A percentile compares a stretch with the other conserved stretches of the same genome.
Conservation (phyloP, 169 alveolate genomes). For the Plasmodium gallinaceum region DNA sequence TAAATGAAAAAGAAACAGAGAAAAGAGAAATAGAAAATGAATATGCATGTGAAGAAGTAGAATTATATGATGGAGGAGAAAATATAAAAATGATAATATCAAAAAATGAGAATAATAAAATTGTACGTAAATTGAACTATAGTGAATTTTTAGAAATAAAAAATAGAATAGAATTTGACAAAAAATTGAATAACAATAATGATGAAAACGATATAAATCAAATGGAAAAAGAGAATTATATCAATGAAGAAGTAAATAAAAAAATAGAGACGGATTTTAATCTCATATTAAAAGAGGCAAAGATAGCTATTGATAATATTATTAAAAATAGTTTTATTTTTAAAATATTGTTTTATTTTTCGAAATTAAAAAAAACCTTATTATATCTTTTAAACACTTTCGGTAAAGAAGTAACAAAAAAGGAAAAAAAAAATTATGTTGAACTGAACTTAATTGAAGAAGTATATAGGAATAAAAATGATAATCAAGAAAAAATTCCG, state of each 20-base stretch:
- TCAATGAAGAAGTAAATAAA: background rate
- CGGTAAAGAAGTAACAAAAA: slow-evolving; percentile 35
- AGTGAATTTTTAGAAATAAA: slow-evolving; percentile 7
- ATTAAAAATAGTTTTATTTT: slow-evolving; percentile 36
- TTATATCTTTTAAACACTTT: slow-evolving; percentile 34
- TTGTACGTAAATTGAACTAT: slow-evolving; percentile 12
- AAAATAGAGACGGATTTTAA: slow-evolving; percentile 21
- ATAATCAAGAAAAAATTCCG: slow-evolving; percentile 20
- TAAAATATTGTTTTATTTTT: slow-evolving; percentile 24
- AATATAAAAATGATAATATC: background rate
- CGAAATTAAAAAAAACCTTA: slow-evolving; percentile 41
- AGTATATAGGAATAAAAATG: slow-evolving; percentile 16
- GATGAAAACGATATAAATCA: background rate
- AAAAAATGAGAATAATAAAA: background rate
- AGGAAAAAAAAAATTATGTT: slow-evolving; percentile 25
- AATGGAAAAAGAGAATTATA: background rate
- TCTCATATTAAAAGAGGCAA: slow-evolving; percentile 18
- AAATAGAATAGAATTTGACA: background rate
- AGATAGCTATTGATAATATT: slow-evolving; percentile 36
- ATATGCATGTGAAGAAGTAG: background rate
- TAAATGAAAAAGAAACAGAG: background rate
- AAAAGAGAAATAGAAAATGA: background rate
- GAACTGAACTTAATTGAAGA: slow-evolving; percentile 30
- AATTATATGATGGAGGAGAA: background rate
- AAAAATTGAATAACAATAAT: background rate